Percentiles rank a stretch among this genome's conserved stretches.
phyloP scores from a whole-genome alignment of 345 rosid genomes.

The Durio zibethinus region DNA sequence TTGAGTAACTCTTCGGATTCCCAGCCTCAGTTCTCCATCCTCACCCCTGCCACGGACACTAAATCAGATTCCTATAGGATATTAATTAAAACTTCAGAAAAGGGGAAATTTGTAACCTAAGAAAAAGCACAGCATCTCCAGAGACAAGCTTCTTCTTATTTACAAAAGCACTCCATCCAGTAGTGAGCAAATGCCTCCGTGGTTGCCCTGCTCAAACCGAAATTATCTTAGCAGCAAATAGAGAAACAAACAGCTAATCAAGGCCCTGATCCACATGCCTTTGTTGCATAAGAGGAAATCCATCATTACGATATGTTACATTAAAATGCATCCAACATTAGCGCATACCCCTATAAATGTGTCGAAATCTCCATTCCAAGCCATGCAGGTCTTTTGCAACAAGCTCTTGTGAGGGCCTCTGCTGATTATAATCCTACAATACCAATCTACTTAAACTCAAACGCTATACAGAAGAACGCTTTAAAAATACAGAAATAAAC shows the following conservation, averaged over 20 bases:
- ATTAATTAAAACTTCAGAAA: background rate
- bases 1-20: slow-evolving; percentile 87
- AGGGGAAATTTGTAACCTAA: slow-evolving; percentile 44
- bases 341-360: slow-evolving; percentile 78
- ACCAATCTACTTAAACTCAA: slow-evolving; percentile 13
- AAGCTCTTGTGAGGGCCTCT: slow-evolving; percentile 97
- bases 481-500: background rate
- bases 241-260: background rate
- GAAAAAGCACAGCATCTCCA: slow-evolving; percentile 98
- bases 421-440: slow-evolving; percentile 82
- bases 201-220: slow-evolving; percentile 70
- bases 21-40: slow-evolving; percentile 91
- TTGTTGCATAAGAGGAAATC: background rate
- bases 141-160: slow-evolving; percentile 97
- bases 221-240: background rate
- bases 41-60: slow-evolving; percentile 60
- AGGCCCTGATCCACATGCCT: background rate
- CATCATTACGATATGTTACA: background rate
- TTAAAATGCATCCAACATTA: background rate
- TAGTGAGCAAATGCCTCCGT: slow-evolving; percentile 95
- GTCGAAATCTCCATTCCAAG: slow-evolving; percentile 92
- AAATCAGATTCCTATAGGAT: slow-evolving; percentile 3
- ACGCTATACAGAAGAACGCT: background rate
- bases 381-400: slow-evolving; percentile 97
- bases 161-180: slow-evolving; percentile 99